phyloP scores from a whole-genome alignment of 176 grass and related monocot genomes.

The Oryza officinalis region DNA sequence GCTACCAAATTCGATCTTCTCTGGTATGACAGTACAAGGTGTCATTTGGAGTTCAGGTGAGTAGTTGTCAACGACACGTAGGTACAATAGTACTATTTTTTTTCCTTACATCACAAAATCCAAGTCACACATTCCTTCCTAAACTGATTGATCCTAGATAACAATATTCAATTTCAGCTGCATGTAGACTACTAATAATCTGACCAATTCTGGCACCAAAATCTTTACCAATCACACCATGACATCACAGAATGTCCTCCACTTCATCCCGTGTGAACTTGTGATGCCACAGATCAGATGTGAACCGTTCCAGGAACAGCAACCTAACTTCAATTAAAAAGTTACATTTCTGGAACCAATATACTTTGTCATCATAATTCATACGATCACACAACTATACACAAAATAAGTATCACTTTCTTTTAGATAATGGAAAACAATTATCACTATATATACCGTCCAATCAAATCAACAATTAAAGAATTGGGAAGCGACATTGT shows the following conservation, averaged over 20 bases:
- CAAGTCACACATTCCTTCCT: not conserved
- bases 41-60: not conserved
- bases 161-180: not conserved
- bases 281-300: too few species aligned
- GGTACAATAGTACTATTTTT: not conserved
- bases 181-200: not conserved
- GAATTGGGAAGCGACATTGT: not conserved
- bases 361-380: not conserved
- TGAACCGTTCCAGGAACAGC: conserved; percentile 6
- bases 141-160: not conserved
- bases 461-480: not conserved
- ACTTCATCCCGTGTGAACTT: too few species aligned
- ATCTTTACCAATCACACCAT: conserved; percentile 8
- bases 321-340: not conserved
- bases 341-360: not conserved
- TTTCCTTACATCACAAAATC: not conserved
- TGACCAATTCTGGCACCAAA: conserved; percentile 7
- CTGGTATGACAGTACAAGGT: not conserved
- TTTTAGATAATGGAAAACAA: too few species aligned
- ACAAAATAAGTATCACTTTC: not conserved
- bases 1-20: not conserved
- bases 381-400: not conserved
- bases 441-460: too few species aligned
- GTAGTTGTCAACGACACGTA: not conserved
- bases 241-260: conserved; percentile 11